Evolutionary conservation across 1,284 basidiomycete genomes (phyloP), one percentile per base, ranked within the genome.

Genomic region (Gastroboletus turbinatus): DNA sequence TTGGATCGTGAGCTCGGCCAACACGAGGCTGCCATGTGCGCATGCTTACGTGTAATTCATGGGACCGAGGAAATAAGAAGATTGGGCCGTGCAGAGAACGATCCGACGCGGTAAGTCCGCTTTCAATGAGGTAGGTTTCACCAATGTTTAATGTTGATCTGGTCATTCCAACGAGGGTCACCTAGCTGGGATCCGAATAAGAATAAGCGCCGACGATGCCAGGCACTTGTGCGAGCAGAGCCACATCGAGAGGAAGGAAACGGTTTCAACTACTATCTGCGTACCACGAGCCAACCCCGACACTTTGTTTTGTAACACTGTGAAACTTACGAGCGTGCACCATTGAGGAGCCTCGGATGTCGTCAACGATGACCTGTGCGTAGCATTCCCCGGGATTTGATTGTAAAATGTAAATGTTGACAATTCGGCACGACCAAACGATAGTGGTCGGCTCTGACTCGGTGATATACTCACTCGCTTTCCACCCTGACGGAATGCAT

Each of bases 1-100:
- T 43, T n/a, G n/a, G 10, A 85, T 69, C n/a, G 80, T 85, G 66
- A 75, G 84, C 62, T 84, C 82, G 7, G 81, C 81, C 25, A 84
- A 71, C 23, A 77, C 1, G 29, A 10, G 29, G 9, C 9, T 10
- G 7, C 29, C 29, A 17, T 35, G 14, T 35, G 33, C 16, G 33
- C 33, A 35, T 35, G 3, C 7, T 35, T 3, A 4, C 16, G 33
- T 11, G 30, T 13, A 13, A 30, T 29, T 9, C 30, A 30, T 13
- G 30, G 11, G 4, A 30, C 11, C 30, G 4, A 30, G 10, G 30
- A 6, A 27, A 30, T 10, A 13, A 13, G 13, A 30, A 30, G 11
- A 9, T 30, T 13, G 30, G 30, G 11, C 11, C 11, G 4, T 30
- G 11, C 30, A 11, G 30, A 30, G 30, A 13, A 30, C 30, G 11